phyloP scores from a whole-genome alignment of 2,329 filamentous ascomycete species.

The Colletotrichum destructivum region DNA sequence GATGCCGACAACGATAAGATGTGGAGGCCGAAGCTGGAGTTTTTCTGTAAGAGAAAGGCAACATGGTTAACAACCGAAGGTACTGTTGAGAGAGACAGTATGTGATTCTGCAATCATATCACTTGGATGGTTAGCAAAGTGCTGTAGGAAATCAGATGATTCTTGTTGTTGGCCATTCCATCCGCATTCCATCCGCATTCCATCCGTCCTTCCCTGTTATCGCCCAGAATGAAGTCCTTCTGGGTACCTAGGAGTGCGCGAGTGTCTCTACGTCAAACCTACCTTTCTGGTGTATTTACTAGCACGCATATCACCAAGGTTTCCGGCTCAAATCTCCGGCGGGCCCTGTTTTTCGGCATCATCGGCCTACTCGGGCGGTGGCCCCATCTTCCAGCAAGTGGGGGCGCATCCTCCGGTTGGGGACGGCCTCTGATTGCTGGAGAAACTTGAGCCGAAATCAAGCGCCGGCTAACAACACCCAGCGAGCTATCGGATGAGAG shows the following conservation, averaged over 20 bases:
- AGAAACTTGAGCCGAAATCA: constrained; percentile 29
- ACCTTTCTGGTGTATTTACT: not conserved
- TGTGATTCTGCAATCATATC: not conserved
- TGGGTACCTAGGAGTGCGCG: not conserved
- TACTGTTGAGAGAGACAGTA: not conserved
- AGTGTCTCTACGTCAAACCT: not conserved
- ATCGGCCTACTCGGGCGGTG: constrained; percentile 3
- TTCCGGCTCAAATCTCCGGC: not conserved
- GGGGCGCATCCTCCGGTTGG: not conserved
- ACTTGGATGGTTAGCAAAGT: not conserved
- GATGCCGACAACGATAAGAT: not conserved
- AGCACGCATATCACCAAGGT: too few relatives aligned
- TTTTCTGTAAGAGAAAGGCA: constrained; percentile 9
- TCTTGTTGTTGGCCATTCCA: not conserved
- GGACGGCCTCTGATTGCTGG: constrained; percentile 39
- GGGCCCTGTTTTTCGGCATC: not conserved
- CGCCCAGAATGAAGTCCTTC: too few relatives aligned
- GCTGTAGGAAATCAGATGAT: too few relatives aligned
- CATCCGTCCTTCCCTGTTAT: not conserved
- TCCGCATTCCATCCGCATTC: not conserved
- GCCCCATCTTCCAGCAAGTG: constrained; percentile 1
- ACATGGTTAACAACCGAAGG: constrained; percentile 10
- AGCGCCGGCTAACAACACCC: not conserved
- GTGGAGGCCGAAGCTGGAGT: constrained; percentile 7
- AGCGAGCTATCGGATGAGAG: constrained; percentile 1